A percentile compares a stretch with the other conserved stretches of the same genome.
These are phyloP conservation scores for Neurospora sp. DNA, from an alignment of 495 filamentous ascomycete genomes.

Conservation along the genomic window DNA sequence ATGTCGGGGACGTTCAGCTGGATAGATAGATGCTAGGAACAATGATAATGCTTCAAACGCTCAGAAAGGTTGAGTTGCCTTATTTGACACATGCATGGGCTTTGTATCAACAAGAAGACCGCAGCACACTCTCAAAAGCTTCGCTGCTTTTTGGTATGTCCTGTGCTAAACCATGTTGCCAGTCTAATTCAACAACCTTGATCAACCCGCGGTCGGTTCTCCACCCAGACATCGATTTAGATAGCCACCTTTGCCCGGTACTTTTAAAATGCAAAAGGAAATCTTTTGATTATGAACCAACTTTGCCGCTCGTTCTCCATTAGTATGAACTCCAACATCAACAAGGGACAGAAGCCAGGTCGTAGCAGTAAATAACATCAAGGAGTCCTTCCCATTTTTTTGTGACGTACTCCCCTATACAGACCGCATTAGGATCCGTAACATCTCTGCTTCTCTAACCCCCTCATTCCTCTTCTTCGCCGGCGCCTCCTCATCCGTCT, in stretches of 20 bases:
- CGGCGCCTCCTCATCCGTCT: not conserved
- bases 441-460: not conserved
- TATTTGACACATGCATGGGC: not conserved
- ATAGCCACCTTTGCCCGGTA: not conserved
- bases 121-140: not conserved
- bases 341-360: not conserved
- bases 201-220: not conserved
- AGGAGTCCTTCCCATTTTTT: not conserved
- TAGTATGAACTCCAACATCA: not conserved
- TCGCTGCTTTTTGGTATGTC: not conserved
- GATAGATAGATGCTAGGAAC: not conserved
- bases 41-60: not conserved
- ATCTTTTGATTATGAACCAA: not conserved
- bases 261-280: not conserved
- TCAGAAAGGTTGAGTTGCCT: not conserved
- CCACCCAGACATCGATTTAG: no score
- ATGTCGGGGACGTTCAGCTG: not conserved
- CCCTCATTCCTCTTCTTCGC: not conserved
- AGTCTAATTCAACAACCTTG: not conserved
- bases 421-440: not conserved
- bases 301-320: not conserved
- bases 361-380: not conserved
- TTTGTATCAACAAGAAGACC: not conserved
- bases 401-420: not conserved
- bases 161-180: not conserved